Conservation (phyloP, 495 filamentous ascomycete species). For the Daldinia vernicosa region DNA sequence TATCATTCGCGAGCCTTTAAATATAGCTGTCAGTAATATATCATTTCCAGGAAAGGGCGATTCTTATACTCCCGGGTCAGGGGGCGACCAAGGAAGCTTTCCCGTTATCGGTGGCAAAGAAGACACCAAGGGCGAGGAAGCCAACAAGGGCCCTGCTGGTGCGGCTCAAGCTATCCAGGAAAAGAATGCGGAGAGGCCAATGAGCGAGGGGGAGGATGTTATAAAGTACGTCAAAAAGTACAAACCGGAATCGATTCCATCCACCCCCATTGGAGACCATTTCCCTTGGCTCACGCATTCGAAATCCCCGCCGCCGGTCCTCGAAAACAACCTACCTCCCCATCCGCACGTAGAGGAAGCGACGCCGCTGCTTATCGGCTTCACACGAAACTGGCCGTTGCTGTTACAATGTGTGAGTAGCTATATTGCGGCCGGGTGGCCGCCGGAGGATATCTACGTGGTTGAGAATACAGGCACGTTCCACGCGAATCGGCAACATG, state of each 20-base stretch:
- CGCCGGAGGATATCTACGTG: constrained; percentile 65
- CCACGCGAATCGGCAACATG: constrained; percentile 57
- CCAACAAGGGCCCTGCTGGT: constrained; percentile 11
- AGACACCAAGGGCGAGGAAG: constrained; percentile 9
- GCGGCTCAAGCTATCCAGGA: constrained; percentile 28
- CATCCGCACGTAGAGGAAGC: constrained; percentile 49
- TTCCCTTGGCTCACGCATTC: constrained; percentile 42
- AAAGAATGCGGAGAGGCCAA: constrained; percentile 36
- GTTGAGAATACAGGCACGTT: constrained; percentile 71
- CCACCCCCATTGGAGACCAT: constrained; percentile 41
- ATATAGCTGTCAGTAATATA: constrained; percentile 28
- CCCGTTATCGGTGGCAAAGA: constrained; percentile 3
- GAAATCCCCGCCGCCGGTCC: constrained; percentile 38
- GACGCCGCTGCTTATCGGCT: constrained; percentile 67
- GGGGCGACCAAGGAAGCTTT: constrained; percentile 7
- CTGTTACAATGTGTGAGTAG: constrained; percentile 66
- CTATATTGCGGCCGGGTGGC: constrained; percentile 70
- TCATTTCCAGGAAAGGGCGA: constrained; percentile 10
- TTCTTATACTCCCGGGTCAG: constrained; percentile 3
- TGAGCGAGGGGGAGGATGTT: constrained; percentile 5
- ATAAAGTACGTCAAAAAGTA: constrained; percentile 41
- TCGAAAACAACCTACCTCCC: constrained; percentile 52
- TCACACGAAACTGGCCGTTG: constrained; percentile 67
- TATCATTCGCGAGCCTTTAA: constrained; percentile 42
- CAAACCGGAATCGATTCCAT: constrained; percentile 38